These are phyloP conservation scores for Kalaharituber pfeilii DNA, from an alignment of 2,329 filamentous ascomycete genomes.

Conservation along the genomic window DNA sequence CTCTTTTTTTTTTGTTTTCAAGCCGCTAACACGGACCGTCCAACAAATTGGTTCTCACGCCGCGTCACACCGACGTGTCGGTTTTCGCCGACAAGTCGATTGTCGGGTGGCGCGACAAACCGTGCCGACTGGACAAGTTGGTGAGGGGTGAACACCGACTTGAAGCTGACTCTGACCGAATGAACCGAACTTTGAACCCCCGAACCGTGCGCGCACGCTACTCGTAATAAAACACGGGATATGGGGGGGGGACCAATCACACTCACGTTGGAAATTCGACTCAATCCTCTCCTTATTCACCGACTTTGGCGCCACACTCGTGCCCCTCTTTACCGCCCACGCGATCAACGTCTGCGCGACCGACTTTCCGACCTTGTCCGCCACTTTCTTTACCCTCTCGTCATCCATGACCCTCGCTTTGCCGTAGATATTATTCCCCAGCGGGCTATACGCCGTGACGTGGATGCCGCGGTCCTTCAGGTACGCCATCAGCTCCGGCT, in stretches of 20 bases:
- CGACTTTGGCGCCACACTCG: slow-evolving; percentile 38
- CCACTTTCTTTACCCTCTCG: slow-evolving; percentile 44
- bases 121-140: too few relatives aligned
- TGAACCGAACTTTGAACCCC: too few relatives aligned
- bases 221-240: slow-evolving; percentile 23
- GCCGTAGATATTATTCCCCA: slow-evolving; percentile 42
- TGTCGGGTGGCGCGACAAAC: too few relatives aligned
- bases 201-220: too few relatives aligned
- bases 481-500: slow-evolving; percentile 39
- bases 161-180: too few relatives aligned
- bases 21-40: too few relatives aligned
- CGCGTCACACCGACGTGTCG: too few relatives aligned
- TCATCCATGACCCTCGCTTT: slow-evolving; percentile 47
- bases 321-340: slow-evolving; percentile 39
- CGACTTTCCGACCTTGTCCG: slow-evolving; percentile 44
- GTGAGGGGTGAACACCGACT: too few relatives aligned
- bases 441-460: slow-evolving; percentile 46
- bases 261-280: slow-evolving; percentile 33
- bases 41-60: too few relatives aligned
- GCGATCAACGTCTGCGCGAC: slow-evolving; percentile 37
- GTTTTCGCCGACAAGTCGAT: too few relatives aligned
- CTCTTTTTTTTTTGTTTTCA: too few relatives aligned
- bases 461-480: slow-evolving; percentile 42
- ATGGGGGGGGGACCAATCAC: not conserved
- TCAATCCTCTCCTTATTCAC: slow-evolving; percentile 37